These are phyloP conservation scores for Lanmaoa pseudosensibilis DNA, from an alignment of 768 basidiomycete species.

Conservation along the genomic window DNA sequence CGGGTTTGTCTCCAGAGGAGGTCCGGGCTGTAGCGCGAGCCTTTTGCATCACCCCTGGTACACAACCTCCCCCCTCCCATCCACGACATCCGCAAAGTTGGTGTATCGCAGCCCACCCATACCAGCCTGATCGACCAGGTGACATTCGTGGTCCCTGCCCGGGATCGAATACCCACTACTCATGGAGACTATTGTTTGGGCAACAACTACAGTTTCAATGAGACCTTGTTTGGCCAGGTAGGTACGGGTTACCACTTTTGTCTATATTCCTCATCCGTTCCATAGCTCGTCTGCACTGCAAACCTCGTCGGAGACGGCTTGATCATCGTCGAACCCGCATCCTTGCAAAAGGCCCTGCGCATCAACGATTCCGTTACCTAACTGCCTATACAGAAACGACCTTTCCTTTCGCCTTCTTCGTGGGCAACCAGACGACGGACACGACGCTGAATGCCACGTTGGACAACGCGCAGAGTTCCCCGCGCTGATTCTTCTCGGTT, in stretches of 20 bases:
- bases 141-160: conserved; percentile 29
- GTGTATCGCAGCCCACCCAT: conserved; percentile 19
- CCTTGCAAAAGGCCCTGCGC: conserved; percentile 20
- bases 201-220: conserved; percentile 26
- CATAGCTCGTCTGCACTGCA: conserved; percentile 19
- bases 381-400: conserved; percentile 6
- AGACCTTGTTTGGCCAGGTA: conserved; percentile 25
- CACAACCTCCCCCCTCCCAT: conserved; percentile 25
- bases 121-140: conserved; percentile 10
- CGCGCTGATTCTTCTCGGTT: conserved; percentile 8
- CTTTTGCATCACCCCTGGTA: conserved; percentile 21
- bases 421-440: conserved; percentile 19
- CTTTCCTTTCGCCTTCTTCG: conserved; percentile 24
- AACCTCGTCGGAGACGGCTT: conserved; percentile 22
- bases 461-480: conserved; percentile 13
- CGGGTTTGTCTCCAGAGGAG: conserved; percentile 16
- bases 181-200: conserved; percentile 28
- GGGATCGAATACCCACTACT: conserved; percentile 26
- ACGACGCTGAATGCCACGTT: conserved; percentile 18
- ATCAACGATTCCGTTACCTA: conserved; percentile 21
- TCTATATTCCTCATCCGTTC: background rate
- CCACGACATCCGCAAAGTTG: conserved; percentile 22
- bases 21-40: conserved; percentile 9
- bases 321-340: conserved; percentile 23
- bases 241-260: accelerated